A percentile compares a stretch with the other conserved stretches of the same genome.
These are phyloP conservation scores for Globisporangium heterothallicum DNA, from an alignment of 352 stramenopile genomes.

Conservation along the genomic window DNA sequence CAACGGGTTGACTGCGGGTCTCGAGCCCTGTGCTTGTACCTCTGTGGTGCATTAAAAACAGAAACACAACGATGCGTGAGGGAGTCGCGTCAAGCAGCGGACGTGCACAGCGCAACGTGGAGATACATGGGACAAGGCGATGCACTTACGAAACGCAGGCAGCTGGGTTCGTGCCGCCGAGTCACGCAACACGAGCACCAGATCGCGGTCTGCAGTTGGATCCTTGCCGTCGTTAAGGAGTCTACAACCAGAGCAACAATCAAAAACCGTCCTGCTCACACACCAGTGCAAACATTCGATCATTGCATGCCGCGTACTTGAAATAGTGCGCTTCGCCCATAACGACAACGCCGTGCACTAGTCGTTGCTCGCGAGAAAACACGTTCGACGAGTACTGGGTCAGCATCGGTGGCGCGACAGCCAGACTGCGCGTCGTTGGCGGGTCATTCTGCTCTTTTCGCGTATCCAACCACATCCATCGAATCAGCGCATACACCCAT, in stretches of 20 bases:
- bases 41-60: not conserved
- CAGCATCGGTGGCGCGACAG: constrained; percentile 43
- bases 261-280: not conserved
- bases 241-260: constrained; percentile 13
- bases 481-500: not conserved
- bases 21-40: not conserved
- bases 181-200: constrained; percentile 66
- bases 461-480: not conserved
- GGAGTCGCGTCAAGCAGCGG: not conserved
- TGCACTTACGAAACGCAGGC: constrained; percentile 24
- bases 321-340: constrained; percentile 52
- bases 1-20: not conserved
- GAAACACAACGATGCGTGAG: not conserved
- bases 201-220: constrained; percentile 37
- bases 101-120: not conserved
- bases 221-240: constrained; percentile 53
- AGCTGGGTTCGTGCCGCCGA: constrained; percentile 33
- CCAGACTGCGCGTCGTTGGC: constrained; percentile 58
- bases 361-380: constrained; percentile 38
- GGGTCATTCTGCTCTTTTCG: constrained; percentile 72
- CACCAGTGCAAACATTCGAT: not conserved
- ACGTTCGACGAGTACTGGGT: constrained; percentile 84
- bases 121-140: constrained; percentile 27
- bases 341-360: constrained; percentile 25
- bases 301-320: constrained; percentile 22